These are phyloP conservation scores for Dissophora ornata DNA, from an alignment of 192 early-diverging fungal species.

Conservation along the genomic window DNA sequence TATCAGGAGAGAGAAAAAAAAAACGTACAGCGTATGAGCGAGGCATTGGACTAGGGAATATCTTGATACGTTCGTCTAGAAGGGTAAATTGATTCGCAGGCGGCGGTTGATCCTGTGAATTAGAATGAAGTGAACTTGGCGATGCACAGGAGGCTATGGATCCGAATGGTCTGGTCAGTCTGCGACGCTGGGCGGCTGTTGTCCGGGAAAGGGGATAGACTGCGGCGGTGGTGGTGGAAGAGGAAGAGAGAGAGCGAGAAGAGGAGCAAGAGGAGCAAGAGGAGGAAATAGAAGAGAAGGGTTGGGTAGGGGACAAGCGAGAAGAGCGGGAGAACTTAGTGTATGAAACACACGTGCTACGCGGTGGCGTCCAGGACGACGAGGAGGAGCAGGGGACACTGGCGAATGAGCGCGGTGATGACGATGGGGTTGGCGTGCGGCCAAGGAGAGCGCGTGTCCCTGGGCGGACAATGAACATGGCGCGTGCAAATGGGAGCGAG, in stretches of 20 bases:
- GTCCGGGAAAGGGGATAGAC: background rate
- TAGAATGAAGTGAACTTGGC: background rate
- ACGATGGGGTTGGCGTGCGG: background rate
- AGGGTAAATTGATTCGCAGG: background rate
- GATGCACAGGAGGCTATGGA: background rate
- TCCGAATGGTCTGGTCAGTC: slow-evolving; percentile 21
- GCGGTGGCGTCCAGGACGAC: slow-evolving; percentile 8
- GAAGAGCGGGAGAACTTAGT: background rate
- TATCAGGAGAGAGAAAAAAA: background rate
- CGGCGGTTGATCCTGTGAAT: background rate
- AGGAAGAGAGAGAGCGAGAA: background rate
- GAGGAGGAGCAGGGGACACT: background rate
- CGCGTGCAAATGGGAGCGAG: background rate
- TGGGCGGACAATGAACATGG: slow-evolving; percentile 54
- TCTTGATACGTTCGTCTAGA: slow-evolving; percentile 32
- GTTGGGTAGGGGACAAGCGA: background rate
- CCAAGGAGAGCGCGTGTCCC: slow-evolving; percentile 22
- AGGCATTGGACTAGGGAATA: slow-evolving; percentile 46
- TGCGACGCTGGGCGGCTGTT: background rate
- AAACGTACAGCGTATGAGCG: slow-evolving; percentile 49
- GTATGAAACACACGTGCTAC: slow-evolving; percentile 13
- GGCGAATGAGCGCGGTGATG: background rate
- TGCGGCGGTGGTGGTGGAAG: background rate
- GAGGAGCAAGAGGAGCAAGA: slow-evolving; percentile 9
- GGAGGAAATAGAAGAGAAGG: slow-evolving; percentile 5